phyloP scores from a whole-genome alignment of 2,329 filamentous ascomycete species.

The Paraphoma chrysanthemicola region DNA sequence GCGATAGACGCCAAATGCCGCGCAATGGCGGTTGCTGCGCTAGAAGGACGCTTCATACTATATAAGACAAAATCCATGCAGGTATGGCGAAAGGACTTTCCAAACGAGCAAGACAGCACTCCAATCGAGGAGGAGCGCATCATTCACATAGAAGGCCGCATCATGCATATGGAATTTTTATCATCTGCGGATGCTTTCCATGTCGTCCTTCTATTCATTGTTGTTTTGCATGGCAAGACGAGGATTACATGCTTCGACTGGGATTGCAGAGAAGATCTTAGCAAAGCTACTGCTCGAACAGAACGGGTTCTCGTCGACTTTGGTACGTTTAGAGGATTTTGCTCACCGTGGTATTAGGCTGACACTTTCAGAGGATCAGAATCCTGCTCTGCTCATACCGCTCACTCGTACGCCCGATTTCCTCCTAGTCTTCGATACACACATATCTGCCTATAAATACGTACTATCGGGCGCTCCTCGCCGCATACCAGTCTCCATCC shows the following conservation, averaged over 20 bases:
- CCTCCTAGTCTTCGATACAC: constrained; percentile 46
- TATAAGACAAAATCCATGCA: constrained; percentile 70
- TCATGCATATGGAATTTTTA: constrained; percentile 87
- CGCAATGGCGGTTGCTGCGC: constrained; percentile 71
- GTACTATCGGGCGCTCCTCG: constrained; percentile 50
- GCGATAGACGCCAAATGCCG: constrained; percentile 77
- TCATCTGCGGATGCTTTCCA: constrained; percentile 73
- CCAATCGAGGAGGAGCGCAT: constrained; percentile 65
- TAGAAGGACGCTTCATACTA: constrained; percentile 73
- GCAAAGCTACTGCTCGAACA: constrained; percentile 29
- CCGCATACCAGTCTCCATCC: constrained; percentile 21
- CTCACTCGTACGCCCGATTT: constrained; percentile 50
- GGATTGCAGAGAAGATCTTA: constrained; percentile 55
- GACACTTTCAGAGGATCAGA: constrained; percentile 39
- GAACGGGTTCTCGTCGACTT: constrained; percentile 34
- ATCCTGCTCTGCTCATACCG: constrained; percentile 51
- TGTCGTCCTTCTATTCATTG: constrained; percentile 76
- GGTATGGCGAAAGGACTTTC: constrained; percentile 57
- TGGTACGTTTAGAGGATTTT: constrained; percentile 23
- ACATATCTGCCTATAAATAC: constrained; percentile 48
- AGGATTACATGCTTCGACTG: constrained; percentile 61
- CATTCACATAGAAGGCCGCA: constrained; percentile 66
- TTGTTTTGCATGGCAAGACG: constrained; percentile 53
- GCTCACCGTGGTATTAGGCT: constrained; percentile 3
- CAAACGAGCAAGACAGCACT: constrained; percentile 52